A percentile compares a stretch with the other conserved stretches of the same genome.
Evolutionary conservation across 78 protist genomes (phyloP).

Genomic region (Corallochytrium limacisporum): DNA sequence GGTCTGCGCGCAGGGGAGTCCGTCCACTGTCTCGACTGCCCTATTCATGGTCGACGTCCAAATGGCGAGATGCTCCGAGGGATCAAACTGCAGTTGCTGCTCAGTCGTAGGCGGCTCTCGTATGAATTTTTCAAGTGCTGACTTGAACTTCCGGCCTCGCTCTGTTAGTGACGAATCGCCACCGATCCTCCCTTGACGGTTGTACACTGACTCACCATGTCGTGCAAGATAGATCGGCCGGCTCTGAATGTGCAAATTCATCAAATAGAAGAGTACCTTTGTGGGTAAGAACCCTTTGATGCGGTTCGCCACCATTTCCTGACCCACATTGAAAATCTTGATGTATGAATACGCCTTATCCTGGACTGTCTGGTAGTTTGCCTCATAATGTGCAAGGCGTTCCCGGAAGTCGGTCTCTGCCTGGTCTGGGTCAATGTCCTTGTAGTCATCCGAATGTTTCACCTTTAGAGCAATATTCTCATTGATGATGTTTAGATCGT

Average conservation of each 20-base stretch:
- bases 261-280: conserved; percentile 40
- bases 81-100: neutral
- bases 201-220: conserved; percentile 72
- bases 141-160: conserved; percentile 45
- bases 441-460: conserved; percentile 43
- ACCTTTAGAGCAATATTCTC: conserved; percentile 40
- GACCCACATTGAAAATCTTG: neutral
- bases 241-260: conserved; percentile 47
- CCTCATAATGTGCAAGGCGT: conserved; percentile 37
- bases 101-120: too few relatives aligned
- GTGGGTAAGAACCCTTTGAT: conserved; percentile 45
- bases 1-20: too few relatives aligned
- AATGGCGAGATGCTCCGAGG: neutral
- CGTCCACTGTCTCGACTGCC: neutral
- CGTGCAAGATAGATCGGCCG: conserved; percentile 57
- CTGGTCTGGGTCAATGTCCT: conserved; percentile 26
- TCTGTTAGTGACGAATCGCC: conserved; percentile 68
- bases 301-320: neutral
- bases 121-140: conserved; percentile 45
- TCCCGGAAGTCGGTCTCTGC: conserved; percentile 57
- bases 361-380: conserved; percentile 37
- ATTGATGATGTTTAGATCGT: conserved; percentile 41
- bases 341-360: neutral
- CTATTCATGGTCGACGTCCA: neutral
- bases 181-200: conserved; percentile 52